phyloP scores from a whole-genome alignment of 768 basidiomycete species.

The Dioszegia crocea region DNA sequence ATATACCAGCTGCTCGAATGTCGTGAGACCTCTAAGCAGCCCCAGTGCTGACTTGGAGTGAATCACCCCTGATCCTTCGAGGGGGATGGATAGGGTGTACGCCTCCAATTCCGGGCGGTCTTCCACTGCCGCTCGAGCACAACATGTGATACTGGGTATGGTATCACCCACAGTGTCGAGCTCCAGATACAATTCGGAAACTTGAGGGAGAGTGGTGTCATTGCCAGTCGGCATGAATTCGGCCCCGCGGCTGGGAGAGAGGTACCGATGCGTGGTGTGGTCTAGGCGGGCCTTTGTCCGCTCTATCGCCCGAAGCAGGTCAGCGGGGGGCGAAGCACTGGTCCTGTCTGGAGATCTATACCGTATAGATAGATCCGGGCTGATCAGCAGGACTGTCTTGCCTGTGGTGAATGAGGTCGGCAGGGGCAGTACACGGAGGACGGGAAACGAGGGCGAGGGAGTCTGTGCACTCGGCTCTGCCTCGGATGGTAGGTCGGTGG shows the following conservation, averaged over 20 bases:
- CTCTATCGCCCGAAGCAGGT: not conserved
- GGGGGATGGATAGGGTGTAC: slow-evolving; percentile 60
- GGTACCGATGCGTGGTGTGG: not conserved
- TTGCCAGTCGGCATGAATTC: slow-evolving; percentile 5
- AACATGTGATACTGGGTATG: slow-evolving; percentile 53
- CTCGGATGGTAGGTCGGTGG: too few relatives aligned
- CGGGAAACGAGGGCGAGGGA: not conserved
- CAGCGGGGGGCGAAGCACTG: not conserved
- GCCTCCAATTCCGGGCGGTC: slow-evolving; percentile 56
- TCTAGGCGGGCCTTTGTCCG: not conserved
- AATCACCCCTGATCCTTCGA: slow-evolving; percentile 56
- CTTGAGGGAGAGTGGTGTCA: not conserved
- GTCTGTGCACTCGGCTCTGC: too few relatives aligned
- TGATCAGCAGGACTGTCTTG: not conserved
- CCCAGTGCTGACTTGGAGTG: slow-evolving; percentile 63
- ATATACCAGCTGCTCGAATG: slow-evolving; percentile 70
- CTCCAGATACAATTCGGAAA: not conserved
- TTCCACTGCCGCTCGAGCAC: slow-evolving; percentile 57
- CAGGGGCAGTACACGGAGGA: slow-evolving; percentile 1
- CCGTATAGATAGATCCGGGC: not conserved
- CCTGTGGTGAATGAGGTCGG: slow-evolving; percentile 5
- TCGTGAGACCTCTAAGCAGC: slow-evolving; percentile 68
- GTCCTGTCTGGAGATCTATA: not conserved
- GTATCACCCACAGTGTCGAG: not conserved
- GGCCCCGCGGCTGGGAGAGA: slow-evolving; percentile 7